Evolutionary conservation across 2,329 filamentous ascomycete genomes (phyloP).

Genomic region (Lecanicillium sp.): DNA sequence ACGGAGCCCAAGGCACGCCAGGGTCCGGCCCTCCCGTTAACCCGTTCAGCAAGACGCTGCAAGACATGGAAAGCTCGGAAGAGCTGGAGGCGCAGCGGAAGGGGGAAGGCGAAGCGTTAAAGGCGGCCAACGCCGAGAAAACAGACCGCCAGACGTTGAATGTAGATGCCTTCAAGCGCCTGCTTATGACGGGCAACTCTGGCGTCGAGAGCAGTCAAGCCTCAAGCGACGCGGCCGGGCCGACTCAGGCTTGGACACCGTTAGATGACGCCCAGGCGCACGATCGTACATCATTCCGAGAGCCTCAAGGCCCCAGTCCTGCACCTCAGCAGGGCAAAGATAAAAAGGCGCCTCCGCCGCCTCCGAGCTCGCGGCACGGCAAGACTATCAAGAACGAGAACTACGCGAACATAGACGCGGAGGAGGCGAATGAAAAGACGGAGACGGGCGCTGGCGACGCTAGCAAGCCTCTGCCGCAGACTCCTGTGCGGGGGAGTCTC

Average conservation of each 20-base stretch:
- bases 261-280: neutral
- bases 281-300: neutral
- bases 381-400: slow-evolving; percentile 56
- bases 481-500: slow-evolving; percentile 20
- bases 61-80: slow-evolving; percentile 37
- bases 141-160: slow-evolving; percentile 52
- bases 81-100: slow-evolving; percentile 21
- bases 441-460: slow-evolving; percentile 20
- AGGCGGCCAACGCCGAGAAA: slow-evolving; percentile 21
- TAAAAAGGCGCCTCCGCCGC: slow-evolving; percentile 61
- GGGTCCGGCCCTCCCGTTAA: slow-evolving; percentile 19
- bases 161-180: slow-evolving; percentile 68
- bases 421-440: slow-evolving; percentile 36
- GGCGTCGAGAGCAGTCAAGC: slow-evolving; percentile 17
- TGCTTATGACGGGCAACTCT: slow-evolving; percentile 66
- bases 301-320: neutral
- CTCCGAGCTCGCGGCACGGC: slow-evolving; percentile 67
- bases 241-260: neutral
- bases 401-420: slow-evolving; percentile 27
- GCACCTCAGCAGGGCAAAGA: slow-evolving; percentile 22
- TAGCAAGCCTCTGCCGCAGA: slow-evolving; percentile 12
- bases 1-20: slow-evolving; percentile 1
- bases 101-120: slow-evolving; percentile 23
- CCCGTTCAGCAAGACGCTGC: slow-evolving; percentile 48
- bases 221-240: neutral